phyloP scores from a whole-genome alignment of 2,329 filamentous ascomycete species.

The Paracoccidioides lutzii region DNA sequence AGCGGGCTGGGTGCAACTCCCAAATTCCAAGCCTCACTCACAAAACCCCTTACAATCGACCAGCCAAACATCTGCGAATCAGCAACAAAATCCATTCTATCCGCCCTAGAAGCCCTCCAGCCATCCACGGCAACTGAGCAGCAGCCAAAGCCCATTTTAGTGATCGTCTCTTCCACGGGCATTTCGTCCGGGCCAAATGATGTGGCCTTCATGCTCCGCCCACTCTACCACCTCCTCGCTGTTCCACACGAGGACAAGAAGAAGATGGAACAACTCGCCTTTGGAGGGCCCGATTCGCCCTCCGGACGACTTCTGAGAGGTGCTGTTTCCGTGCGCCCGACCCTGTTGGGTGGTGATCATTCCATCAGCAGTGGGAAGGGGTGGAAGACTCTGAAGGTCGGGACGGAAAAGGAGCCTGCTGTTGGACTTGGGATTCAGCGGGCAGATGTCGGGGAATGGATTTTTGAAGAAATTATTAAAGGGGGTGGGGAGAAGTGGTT shows the following conservation, averaged over 20 bases:
- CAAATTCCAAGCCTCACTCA: conserved; percentile 14
- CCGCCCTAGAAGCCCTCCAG: conserved; percentile 14
- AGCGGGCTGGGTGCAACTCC: conserved; percentile 29
- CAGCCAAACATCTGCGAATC: conserved; percentile 17
- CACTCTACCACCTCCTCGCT: conserved; percentile 15
- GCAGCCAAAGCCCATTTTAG: conserved; percentile 11
- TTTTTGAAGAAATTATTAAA: conserved; percentile 17
- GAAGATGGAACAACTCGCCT: conserved; percentile 13
- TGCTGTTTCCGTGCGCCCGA: conserved; percentile 17
- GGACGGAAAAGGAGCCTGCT: conserved; percentile 17
- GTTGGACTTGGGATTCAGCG: conserved; percentile 18
- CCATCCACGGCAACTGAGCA: neutral
- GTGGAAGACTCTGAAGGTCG: conserved; percentile 14
- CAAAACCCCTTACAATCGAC: conserved; percentile 15
- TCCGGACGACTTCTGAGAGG: conserved; percentile 10
- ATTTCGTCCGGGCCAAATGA: conserved; percentile 11
- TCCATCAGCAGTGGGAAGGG: conserved; percentile 11
- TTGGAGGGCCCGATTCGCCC: conserved; percentile 12
- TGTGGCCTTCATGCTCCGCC: conserved; percentile 10
- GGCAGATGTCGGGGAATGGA: conserved; percentile 20
- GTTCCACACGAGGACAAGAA: conserved; percentile 16
- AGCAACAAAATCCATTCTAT: conserved; percentile 13
- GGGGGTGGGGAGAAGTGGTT: conserved; percentile 11
- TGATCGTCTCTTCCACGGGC: conserved; percentile 17
- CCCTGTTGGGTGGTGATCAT: conserved; percentile 15